phyloP scores from a whole-genome alignment of 2,329 filamentous ascomycete genomes.

The Xylaria multiplex region DNA sequence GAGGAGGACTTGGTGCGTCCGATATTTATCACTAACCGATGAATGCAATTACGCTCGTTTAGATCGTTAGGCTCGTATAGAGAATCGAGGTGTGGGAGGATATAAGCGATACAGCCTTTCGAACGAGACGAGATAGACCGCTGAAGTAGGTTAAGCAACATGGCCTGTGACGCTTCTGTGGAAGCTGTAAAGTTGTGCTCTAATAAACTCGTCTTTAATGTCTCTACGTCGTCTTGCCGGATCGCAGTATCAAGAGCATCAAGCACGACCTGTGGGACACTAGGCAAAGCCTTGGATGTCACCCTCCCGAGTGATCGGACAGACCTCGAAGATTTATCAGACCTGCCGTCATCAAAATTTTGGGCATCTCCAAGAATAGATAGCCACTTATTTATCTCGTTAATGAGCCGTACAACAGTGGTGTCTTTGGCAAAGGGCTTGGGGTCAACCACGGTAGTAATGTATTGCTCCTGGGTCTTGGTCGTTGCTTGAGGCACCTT shows the following conservation, averaged over 20 bases:
- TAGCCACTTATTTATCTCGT: slow-evolving; percentile 89
- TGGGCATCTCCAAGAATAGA: slow-evolving; percentile 82
- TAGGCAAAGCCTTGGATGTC: slow-evolving; percentile 78
- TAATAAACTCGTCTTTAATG: slow-evolving; percentile 66
- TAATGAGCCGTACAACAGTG: slow-evolving; percentile 59
- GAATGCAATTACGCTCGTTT: slow-evolving; percentile 92
- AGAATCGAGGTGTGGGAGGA: slow-evolving; percentile 74
- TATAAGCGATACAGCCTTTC: slow-evolving; percentile 73
- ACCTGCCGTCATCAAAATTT: slow-evolving; percentile 77
- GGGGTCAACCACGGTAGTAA: slow-evolving; percentile 90
- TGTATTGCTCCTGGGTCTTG: slow-evolving; percentile 80
- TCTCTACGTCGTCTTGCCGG: slow-evolving; percentile 70
- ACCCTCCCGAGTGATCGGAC: slow-evolving; percentile 78
- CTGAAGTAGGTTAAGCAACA: slow-evolving; percentile 85
- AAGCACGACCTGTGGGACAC: slow-evolving; percentile 73
- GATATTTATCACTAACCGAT: slow-evolving; percentile 91
- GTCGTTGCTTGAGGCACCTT: slow-evolving; percentile 79
- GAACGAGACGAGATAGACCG: slow-evolving; percentile 77
- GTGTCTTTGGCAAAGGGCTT: slow-evolving; percentile 84
- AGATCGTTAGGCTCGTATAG: slow-evolving; percentile 91
- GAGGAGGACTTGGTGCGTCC: slow-evolving; percentile 73
- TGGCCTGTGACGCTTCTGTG: slow-evolving; percentile 66
- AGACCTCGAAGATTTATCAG: slow-evolving; percentile 76
- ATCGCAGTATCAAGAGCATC: slow-evolving; percentile 79
- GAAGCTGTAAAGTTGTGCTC: slow-evolving; percentile 66